phyloP scores from a whole-genome alignment of 2,329 filamentous ascomycete genomes.

The Paecilomyces formosus region DNA sequence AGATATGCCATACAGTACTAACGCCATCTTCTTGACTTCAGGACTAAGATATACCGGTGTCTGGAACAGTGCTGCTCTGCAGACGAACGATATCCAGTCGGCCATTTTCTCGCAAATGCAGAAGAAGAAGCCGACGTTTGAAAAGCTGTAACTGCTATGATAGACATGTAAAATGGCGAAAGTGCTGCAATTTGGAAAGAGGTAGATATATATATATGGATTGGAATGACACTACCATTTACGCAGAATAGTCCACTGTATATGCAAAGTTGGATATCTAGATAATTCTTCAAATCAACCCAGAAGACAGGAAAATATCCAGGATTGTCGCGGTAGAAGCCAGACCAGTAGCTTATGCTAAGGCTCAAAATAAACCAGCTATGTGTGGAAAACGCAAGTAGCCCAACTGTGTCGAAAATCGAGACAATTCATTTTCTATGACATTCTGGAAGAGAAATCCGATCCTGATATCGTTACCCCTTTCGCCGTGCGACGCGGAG shows the following conservation, averaged over 20 bases:
- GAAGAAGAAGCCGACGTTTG: conserved; percentile 74
- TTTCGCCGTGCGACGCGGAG: not conserved
- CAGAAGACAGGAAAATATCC: no score
- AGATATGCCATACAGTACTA: not conserved
- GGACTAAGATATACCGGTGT: conserved; percentile 73
- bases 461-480: not conserved
- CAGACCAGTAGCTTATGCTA: not conserved
- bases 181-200: no score
- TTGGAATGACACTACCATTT: no score
- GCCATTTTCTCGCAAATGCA: conserved; percentile 70
- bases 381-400: not conserved
- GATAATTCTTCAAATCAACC: no score
- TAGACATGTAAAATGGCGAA: not conserved
- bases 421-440: not conserved
- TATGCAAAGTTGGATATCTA: no score
- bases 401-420: not conserved
- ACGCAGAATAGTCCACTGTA: no score
- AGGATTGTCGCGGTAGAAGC: no score
- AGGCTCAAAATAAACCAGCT: not conserved
- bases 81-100: conserved; percentile 67
- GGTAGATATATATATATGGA: no score
- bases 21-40: conserved; percentile 18
- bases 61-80: conserved; percentile 80
- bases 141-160: conserved; percentile 57
- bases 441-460: not conserved